phyloP scores from a whole-genome alignment of 2,329 filamentous ascomycete species.

The Myrmaecium sp. region DNA sequence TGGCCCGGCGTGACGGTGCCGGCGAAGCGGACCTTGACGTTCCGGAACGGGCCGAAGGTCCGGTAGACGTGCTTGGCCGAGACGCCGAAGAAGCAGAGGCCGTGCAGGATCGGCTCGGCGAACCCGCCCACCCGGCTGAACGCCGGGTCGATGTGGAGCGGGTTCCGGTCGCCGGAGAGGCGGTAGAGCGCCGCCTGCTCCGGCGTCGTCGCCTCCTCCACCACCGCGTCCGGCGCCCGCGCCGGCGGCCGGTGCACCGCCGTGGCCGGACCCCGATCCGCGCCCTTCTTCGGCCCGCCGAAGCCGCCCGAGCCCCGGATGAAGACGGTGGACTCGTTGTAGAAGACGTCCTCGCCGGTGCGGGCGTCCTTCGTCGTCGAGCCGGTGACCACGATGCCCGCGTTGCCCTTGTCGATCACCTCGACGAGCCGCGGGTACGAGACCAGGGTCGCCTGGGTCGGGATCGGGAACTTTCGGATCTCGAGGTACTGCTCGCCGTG shows the following conservation, averaged over 20 bases:
- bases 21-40: conserved; percentile 83
- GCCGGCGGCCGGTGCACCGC: conserved; percentile 62
- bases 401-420: conserved; percentile 88
- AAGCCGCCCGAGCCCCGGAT: conserved; percentile 84
- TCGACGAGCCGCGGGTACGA: conserved; percentile 72
- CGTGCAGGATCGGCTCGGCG: conserved; percentile 85
- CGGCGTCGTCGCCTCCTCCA: conserved; percentile 72
- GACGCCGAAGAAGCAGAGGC: conserved; percentile 89
- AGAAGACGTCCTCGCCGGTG: conserved; percentile 82
- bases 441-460: conserved; percentile 61
- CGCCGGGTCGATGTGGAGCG: conserved; percentile 83
- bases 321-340: conserved; percentile 91
- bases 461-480: conserved; percentile 79
- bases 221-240: conserved; percentile 60
- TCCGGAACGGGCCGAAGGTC: conserved; percentile 69
- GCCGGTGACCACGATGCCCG: conserved; percentile 65
- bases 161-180: conserved; percentile 87
- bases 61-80: conserved; percentile 80
- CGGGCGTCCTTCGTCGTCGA: conserved; percentile 70
- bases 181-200: conserved; percentile 92
- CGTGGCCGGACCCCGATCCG: conserved; percentile 64
- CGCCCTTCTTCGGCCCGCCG: conserved; percentile 61
- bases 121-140: conserved; percentile 95
- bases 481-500: conserved; percentile 98
- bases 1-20: conserved; percentile 75